Evolutionary conservation across 192 early-diverging fungal species (phyloP).

Genomic region (Lobulomyces angularis): DNA sequence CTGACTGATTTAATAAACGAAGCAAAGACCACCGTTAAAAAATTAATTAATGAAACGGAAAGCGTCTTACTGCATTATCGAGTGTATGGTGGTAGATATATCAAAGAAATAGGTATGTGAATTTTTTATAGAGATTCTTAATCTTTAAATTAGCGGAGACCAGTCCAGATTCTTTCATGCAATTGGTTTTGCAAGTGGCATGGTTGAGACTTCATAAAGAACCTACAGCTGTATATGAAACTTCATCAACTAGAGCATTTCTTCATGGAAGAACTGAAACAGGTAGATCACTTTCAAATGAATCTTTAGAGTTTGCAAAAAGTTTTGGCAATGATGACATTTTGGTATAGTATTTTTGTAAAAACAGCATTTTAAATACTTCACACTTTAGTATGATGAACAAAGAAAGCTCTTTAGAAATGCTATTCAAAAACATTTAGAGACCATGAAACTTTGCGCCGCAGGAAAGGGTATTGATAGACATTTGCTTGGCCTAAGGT

Average conservation of each 20-base stretch:
- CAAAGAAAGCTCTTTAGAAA: constrained; percentile 25
- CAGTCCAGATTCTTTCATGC: constrained; percentile 83
- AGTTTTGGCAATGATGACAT: constrained; percentile 59
- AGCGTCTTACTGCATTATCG: constrained; percentile 55
- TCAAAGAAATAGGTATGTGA: constrained; percentile 54
- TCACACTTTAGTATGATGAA: constrained; percentile 26
- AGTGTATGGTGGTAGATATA: constrained; percentile 70
- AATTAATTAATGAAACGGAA: constrained; percentile 56
- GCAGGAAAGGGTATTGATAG: constrained; percentile 79
- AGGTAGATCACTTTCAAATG: constrained; percentile 63
- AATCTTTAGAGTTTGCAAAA: constrained; percentile 63
- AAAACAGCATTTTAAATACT: no score
- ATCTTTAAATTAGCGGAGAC: constrained; percentile 38
- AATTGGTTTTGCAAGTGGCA: constrained; percentile 79
- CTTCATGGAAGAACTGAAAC: constrained; percentile 88
- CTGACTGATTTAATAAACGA: constrained; percentile 42
- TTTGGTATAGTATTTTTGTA: constrained; percentile 8
- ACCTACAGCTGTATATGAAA: constrained; percentile 62
- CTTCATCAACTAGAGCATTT: constrained; percentile 59
- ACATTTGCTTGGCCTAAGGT: constrained; percentile 74
- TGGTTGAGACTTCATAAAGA: constrained; percentile 61
- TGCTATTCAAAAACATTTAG: constrained; percentile 43
- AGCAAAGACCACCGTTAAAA: constrained; percentile 48
- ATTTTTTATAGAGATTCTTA: constrained; percentile 8
- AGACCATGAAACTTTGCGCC: constrained; percentile 64